These are phyloP conservation scores for Pilatotrama ljubarskyi DNA, from an alignment of 768 basidiomycete genomes.

Conservation along the genomic window DNA sequence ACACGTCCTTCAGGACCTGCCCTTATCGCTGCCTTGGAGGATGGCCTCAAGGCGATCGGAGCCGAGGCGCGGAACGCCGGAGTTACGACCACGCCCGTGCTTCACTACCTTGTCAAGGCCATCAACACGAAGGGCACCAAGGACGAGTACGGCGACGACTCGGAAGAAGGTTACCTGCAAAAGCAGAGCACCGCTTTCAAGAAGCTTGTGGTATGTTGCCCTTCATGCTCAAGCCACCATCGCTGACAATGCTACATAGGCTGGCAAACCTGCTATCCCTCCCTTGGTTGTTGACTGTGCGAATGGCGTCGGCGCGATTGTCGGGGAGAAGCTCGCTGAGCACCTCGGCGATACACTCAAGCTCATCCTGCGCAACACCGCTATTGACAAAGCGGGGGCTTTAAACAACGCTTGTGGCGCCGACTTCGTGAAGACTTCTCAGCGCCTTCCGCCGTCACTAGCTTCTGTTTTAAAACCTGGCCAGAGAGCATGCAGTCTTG, in stretches of 20 bases:
- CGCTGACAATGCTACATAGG: conserved; percentile 38
- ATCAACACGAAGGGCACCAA: conserved; percentile 84
- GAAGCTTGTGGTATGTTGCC: conserved; percentile 73
- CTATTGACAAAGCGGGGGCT: conserved; percentile 60
- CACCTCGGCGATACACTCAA: conserved; percentile 62
- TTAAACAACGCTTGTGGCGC: conserved; percentile 92
- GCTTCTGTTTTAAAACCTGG: conserved; percentile 60
- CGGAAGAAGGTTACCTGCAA: conserved; percentile 78
- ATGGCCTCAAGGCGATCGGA: conserved; percentile 76
- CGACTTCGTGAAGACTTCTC: conserved; percentile 94
- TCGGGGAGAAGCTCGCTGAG: conserved; percentile 59
- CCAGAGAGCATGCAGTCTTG: conserved; percentile 88
- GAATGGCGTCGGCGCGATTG: conserved; percentile 91
- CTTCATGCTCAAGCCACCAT: not conserved
- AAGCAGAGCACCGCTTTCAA: conserved; percentile 85
- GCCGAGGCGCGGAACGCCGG: conserved; percentile 74
- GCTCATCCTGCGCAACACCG: conserved; percentile 69
- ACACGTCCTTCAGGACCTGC: conserved; percentile 85
- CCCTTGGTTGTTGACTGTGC: conserved; percentile 92
- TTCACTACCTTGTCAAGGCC: conserved; percentile 91
- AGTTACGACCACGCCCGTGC: conserved; percentile 88
- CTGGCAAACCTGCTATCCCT: conserved; percentile 54
- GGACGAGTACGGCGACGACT: conserved; percentile 78
- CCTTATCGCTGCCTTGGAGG: conserved; percentile 75
- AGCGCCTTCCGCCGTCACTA: conserved; percentile 82